Base-by-base conservation (phyloP, 306 rosid species). In the Vigna mungo region DNA sequence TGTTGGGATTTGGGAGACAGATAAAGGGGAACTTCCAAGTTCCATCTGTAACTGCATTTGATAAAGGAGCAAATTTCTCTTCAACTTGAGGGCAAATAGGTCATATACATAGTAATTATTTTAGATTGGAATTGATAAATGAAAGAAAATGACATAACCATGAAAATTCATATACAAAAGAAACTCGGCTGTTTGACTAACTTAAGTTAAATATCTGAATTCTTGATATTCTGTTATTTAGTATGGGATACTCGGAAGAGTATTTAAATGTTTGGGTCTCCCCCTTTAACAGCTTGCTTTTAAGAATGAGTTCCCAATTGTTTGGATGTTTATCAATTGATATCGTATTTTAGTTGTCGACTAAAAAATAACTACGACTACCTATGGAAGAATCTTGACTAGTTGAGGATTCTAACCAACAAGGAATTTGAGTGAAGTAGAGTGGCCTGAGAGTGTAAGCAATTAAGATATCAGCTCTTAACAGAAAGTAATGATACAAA, bases 131-230 rank as follows among this genome's bases (percentile, higher is more conserved):
- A 61, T 15, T 61, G 27, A 48, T 44, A 51, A 47, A 23, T 51
- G 44, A 30, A 14, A 32, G 68, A 30, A 61, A 61, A 12, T 47
- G 47, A 23, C 34, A 48, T 23, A 56, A 15, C 69, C 25, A 27
- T 54, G 25, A 55, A 81, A 7, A 37, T 49, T 65, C 65, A 46
- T 53, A 54, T 5, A 15, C 67, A 73, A 59, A 83, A 68, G 16
- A 32, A 73, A 27, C 48, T 49, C 59, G 18, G 14, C 13, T 36
- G 48, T 44, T 71, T 20, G 34, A 17, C 48, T 54, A 46, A 58
- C 71, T 61, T 7, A 39, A 39, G 23, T 49, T 41, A 51, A 27
- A 51, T 32, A 70, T 76, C 66, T 71, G 17, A 68, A 52, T 48
- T 75, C 17, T 23, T 30, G 32, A 72, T 72, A 78, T 3, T 11